A percentile compares a stretch with the other conserved stretches of the same genome.
Evolutionary conservation across 2,329 filamentous ascomycete genomes (phyloP).

Genomic region (Talaromyces rugulosus): DNA sequence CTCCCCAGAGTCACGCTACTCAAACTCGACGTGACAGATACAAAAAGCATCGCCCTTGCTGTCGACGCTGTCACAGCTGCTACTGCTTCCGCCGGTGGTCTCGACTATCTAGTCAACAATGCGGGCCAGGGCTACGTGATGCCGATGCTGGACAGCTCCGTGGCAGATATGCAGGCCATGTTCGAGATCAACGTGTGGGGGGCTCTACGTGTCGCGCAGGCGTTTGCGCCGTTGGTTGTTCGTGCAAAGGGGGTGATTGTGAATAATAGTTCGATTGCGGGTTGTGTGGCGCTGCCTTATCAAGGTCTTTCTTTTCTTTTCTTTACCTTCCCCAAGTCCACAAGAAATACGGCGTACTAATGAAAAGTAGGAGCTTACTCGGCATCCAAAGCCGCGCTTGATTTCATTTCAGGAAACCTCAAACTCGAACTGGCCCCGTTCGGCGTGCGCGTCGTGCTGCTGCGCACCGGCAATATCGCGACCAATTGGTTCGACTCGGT

Average conservation of each 20-base stretch:
- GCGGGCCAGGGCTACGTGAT: not conserved
- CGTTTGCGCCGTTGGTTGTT: not conserved
- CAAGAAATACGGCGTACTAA: not conserved
- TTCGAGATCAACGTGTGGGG: not conserved
- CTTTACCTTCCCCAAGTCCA: too few relatives aligned
- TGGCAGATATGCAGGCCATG: not conserved
- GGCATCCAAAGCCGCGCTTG: not conserved
- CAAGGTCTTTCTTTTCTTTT: not conserved
- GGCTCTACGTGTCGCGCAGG: not conserved
- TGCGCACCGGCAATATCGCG: not conserved
- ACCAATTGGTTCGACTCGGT: not conserved
- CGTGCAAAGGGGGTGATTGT: not conserved
- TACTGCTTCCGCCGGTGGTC: not conserved
- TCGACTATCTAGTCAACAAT: slow-evolving; percentile 1
- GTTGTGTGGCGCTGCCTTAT: not conserved
- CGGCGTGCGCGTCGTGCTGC: not conserved
- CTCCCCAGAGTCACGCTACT: not conserved
- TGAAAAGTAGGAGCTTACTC: not conserved
- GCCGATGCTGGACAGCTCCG: not conserved
- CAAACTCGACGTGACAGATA: not conserved
- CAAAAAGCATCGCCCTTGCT: not conserved
- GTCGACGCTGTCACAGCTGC: not conserved
- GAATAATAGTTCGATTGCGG: not conserved
- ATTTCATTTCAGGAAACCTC: not conserved
- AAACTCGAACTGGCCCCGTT: not conserved